These are phyloP conservation scores for Plasmodium fragile DNA, from an alignment of 169 alveolate genomes.

Conservation along the genomic window DNA sequence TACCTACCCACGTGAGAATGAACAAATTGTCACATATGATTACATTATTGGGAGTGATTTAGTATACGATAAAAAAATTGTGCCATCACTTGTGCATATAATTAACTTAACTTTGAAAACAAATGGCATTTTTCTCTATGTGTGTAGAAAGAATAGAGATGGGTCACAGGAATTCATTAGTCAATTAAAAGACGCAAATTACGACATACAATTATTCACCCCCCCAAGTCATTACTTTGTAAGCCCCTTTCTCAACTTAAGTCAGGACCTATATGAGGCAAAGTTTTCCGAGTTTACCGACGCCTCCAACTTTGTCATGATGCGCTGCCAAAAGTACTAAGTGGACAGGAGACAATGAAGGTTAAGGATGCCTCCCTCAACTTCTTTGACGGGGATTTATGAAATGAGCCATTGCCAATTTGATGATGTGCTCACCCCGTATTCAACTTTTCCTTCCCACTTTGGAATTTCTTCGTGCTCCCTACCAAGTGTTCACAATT, in stretches of 20 bases:
- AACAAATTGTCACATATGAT: slow-evolving; percentile 58
- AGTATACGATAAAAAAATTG: slow-evolving; percentile 79
- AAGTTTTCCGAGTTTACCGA: slow-evolving; percentile 44
- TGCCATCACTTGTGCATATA: slow-evolving; percentile 72
- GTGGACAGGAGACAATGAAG: no score
- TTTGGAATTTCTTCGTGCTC: not conserved
- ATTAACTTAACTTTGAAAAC: slow-evolving; percentile 46
- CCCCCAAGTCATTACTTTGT: slow-evolving; percentile 33
- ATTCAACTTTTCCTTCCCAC: not conserved
- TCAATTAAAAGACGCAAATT: slow-evolving; percentile 65
- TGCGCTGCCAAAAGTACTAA: not conserved
- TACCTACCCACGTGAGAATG: slow-evolving; percentile 51
- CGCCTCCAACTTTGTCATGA: slow-evolving; percentile 13
- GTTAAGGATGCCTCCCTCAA: not conserved
- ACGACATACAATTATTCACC: not conserved
- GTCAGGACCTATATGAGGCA: slow-evolving; percentile 14
- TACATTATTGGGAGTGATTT: slow-evolving; percentile 84
- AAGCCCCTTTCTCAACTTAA: slow-evolving; percentile 33
- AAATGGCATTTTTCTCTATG: slow-evolving; percentile 80
- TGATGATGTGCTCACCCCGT: not conserved
- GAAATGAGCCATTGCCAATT: not conserved
- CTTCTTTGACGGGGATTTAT: not conserved
- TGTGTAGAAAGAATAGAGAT: slow-evolving; percentile 78
- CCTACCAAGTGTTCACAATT: no score
- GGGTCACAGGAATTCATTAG: slow-evolving; percentile 76